phyloP scores from a whole-genome alignment of 1,284 basidiomycete genomes.

The Rhodotorula sp. region DNA sequence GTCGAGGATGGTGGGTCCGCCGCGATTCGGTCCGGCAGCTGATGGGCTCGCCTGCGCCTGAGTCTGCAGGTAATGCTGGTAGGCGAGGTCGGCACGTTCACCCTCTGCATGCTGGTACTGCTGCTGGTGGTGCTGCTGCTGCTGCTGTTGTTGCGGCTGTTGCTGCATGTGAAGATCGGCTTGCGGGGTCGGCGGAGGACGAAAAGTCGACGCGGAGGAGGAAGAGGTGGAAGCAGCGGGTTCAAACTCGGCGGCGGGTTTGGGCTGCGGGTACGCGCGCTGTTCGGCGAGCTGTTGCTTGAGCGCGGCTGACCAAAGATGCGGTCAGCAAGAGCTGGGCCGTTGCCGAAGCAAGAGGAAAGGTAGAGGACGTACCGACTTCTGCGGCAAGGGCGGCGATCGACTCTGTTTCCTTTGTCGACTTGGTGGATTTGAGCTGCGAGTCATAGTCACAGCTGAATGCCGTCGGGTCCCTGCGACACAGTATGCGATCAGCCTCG shows the following conservation, averaged over 20 bases:
- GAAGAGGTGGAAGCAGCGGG: not conserved
- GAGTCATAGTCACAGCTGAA: conserved; percentile 16
- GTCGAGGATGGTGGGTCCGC: not conserved
- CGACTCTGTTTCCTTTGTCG: not conserved
- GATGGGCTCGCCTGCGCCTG: not conserved
- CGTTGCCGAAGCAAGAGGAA: not conserved
- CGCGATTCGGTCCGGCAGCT: too few relatives aligned
- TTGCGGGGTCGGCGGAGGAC: not conserved
- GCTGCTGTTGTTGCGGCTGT: not conserved
- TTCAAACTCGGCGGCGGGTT: not conserved
- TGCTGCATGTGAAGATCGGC: not conserved
- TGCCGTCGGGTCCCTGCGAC: conserved; percentile 7
- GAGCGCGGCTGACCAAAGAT: conserved; percentile 2
- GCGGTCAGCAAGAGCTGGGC: not conserved
- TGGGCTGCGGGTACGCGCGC: too few relatives aligned
- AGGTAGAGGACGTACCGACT: not conserved
- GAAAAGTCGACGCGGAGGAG: not conserved
- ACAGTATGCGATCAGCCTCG: not conserved
- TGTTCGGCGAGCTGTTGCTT: conserved; percentile 10
- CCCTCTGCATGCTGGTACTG: not conserved
- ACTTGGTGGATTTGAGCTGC: not conserved
- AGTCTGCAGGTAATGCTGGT: not conserved
- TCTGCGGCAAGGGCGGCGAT: conserved; percentile 1
- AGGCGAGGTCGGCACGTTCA: too few relatives aligned
- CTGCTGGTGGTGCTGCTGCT: not conserved